Conservation (phyloP, 768 basidiomycete genomes). For the Trichaptum fuscoviolaceum region DNA sequence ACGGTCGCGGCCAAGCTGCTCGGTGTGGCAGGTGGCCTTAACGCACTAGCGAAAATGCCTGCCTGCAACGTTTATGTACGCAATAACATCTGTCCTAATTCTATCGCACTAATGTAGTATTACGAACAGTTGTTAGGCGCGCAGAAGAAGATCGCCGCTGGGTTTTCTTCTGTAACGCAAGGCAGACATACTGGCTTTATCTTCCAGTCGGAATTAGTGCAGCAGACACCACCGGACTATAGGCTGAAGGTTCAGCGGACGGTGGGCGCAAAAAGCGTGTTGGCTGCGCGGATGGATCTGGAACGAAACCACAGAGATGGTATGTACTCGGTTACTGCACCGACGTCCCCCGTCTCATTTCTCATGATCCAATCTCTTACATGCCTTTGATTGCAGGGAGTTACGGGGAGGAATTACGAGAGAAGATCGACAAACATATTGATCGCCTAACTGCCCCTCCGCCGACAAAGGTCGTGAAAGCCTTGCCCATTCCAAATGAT, state of each 20-base stretch:
- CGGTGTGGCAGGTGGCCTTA: conserved; percentile 92
- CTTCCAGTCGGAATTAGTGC: conserved; percentile 87
- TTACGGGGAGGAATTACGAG: conserved; percentile 77
- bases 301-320: conserved; percentile 80
- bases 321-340: conserved; percentile 25
- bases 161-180: conserved; percentile 84
- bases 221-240: conserved; percentile 82
- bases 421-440: conserved; percentile 90
- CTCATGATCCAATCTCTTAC: not conserved
- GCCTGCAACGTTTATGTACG: conserved; percentile 91
- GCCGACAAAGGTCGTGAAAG: conserved; percentile 88
- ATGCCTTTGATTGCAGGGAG: conserved; percentile 36
- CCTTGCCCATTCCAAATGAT: conserved; percentile 90
- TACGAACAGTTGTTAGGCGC: conserved; percentile 79
- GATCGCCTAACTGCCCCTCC: conserved; percentile 91
- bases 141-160: conserved; percentile 86
- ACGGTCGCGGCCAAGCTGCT: conserved; percentile 97
- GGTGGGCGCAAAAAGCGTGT: conserved; percentile 83
- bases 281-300: conserved; percentile 93
- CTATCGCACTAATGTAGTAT: not conserved
- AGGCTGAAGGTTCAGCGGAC: conserved; percentile 90
- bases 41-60: conserved; percentile 89
- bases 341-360: not conserved
- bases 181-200: conserved; percentile 94
- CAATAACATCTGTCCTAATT: conserved; percentile 9